Evolutionary conservation across 2,329 filamentous ascomycete species (phyloP).

Genomic region (Penicillium brevicompactum): DNA sequence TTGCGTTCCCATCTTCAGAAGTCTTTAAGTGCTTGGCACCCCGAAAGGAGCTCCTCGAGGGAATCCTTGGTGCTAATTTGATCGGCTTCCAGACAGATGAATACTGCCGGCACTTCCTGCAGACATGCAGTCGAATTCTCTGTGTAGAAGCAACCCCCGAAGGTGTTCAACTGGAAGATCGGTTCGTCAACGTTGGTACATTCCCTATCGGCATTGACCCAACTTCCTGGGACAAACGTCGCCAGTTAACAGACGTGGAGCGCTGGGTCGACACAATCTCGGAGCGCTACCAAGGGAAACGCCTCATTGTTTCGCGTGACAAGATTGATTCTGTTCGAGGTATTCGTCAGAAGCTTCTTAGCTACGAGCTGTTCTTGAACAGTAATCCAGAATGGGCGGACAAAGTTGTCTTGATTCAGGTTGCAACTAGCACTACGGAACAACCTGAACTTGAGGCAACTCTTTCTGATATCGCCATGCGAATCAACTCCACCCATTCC

Average conservation of each 20-base stretch:
- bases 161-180: conserved; percentile 86
- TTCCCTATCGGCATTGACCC: conserved; percentile 92
- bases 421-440: conserved; percentile 87
- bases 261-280: conserved; percentile 79
- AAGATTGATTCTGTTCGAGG: conserved; percentile 92
- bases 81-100: conserved; percentile 93
- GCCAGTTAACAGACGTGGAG: conserved; percentile 70
- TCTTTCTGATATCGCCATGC: conserved; percentile 89
- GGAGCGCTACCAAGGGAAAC: conserved; percentile 84
- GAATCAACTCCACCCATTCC: conserved; percentile 89
- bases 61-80: conserved; percentile 89
- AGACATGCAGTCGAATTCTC: conserved; percentile 89
- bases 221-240: conserved; percentile 69
- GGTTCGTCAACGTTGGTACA: conserved; percentile 85
- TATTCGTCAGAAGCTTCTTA: conserved; percentile 88
- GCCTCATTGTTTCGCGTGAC: conserved; percentile 87
- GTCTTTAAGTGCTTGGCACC: conserved; percentile 90
- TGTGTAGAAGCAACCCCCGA: conserved; percentile 87
- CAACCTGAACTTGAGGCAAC: conserved; percentile 84
- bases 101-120: conserved; percentile 90
- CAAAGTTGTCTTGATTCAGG: conserved; percentile 86
- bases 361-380: conserved; percentile 91
- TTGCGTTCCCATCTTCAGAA: conserved; percentile 93
- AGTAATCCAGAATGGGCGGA: conserved; percentile 89
- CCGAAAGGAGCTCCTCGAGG: conserved; percentile 82